phyloP scores from a whole-genome alignment of 2,329 filamentous ascomycete species.

The Microsporum ferrugineum region DNA sequence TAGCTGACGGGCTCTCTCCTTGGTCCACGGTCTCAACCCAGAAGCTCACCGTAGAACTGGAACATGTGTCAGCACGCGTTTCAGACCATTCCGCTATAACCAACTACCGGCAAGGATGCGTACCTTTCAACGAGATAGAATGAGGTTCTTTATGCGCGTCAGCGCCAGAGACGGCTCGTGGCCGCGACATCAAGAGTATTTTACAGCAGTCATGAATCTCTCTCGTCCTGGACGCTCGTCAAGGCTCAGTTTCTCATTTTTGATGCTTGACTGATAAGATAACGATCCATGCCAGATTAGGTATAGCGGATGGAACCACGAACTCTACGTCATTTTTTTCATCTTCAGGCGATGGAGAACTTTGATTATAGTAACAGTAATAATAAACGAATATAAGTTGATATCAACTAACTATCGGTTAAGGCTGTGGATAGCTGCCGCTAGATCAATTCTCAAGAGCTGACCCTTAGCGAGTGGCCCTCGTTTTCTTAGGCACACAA shows the following conservation, averaged over 20 bases:
- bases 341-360: no score
- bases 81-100: conserved; percentile 12
- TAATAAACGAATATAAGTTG: no score
- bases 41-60: conserved; percentile 30
- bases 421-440: no score
- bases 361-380: no score
- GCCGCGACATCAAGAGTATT: conserved; percentile 28
- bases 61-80: conserved; percentile 8
- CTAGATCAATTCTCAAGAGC: no score
- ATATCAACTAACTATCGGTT: no score
- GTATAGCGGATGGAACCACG: background rate
- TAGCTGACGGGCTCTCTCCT: background rate
- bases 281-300: background rate
- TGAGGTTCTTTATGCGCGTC: conserved; percentile 58
- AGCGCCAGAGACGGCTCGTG: conserved; percentile 32
- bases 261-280: background rate
- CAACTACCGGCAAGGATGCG: conserved; percentile 8
- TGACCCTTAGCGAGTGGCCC: no score
- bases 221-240: background rate
- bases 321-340: no score
- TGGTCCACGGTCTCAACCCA: background rate
- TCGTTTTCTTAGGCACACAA: no score
- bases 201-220: background rate
- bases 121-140: conserved; percentile 63
- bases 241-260: background rate